phyloP scores from a whole-genome alignment of 2,329 filamentous ascomycete genomes.

The Hymenoscyphus infarciens region DNA sequence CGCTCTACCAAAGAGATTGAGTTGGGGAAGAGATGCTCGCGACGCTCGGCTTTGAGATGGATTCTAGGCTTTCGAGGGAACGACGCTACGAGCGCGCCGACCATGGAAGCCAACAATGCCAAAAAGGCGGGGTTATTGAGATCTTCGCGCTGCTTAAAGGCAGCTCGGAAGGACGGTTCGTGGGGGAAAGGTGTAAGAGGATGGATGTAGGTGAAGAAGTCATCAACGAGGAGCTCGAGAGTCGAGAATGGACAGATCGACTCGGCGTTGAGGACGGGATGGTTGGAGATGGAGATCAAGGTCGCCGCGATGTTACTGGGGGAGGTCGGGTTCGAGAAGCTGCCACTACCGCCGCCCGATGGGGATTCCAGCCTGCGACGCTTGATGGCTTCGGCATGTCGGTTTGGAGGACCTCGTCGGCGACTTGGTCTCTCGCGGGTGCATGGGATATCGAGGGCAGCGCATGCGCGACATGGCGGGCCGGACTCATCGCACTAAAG shows the following conservation, averaged over 20 bases:
- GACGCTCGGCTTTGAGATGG: constrained; percentile 64
- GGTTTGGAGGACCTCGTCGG: constrained; percentile 62
- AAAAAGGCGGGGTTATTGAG: constrained; percentile 64
- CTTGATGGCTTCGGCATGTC: constrained; percentile 65
- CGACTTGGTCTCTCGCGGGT: constrained; percentile 62
- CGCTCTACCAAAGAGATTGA: constrained; percentile 67
- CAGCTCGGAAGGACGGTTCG: constrained; percentile 70
- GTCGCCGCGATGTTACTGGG: constrained; percentile 34
- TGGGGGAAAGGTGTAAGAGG: constrained; percentile 75
- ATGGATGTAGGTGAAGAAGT: constrained; percentile 81
- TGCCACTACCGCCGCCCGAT: constrained; percentile 11
- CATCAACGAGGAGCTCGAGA: constrained; percentile 67
- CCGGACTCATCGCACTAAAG: constrained; percentile 60
- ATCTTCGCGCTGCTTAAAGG: constrained; percentile 65
- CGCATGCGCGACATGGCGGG: constrained; percentile 63
- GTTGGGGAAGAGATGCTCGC: constrained; percentile 62
- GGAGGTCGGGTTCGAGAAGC: constrained; percentile 31
- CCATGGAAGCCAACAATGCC: constrained; percentile 70
- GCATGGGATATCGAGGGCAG: constrained; percentile 62
- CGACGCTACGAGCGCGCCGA: constrained; percentile 68
- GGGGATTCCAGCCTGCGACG: constrained; percentile 46
- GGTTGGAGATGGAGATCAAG: constrained; percentile 33
- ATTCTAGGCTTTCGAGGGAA: constrained; percentile 69
- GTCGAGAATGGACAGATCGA: constrained; percentile 67
- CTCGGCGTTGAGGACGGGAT: constrained; percentile 56